phyloP scores from a whole-genome alignment of 192 early-diverging fungal genomes.

The Fimicolochytrium jonesii region DNA sequence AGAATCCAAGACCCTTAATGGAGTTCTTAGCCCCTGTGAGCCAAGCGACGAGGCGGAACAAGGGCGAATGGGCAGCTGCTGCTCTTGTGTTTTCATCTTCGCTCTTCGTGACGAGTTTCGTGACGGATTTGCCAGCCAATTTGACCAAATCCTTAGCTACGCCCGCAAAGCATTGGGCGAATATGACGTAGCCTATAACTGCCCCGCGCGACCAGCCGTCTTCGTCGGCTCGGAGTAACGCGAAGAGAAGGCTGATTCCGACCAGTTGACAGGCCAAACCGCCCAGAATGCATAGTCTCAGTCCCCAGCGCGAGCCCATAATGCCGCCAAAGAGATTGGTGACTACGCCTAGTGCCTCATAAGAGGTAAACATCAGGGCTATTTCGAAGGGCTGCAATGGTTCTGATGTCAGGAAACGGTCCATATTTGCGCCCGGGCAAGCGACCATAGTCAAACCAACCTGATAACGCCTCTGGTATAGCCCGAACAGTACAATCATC shows the following conservation, averaged over 20 bases:
- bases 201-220: conserved; percentile 22
- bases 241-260: conserved; percentile 38
- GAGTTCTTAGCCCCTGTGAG: conserved; percentile 48
- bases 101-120: conserved; percentile 38
- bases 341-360: conserved; percentile 41
- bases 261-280: conserved; percentile 37
- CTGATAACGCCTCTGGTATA: conserved; percentile 29
- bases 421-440: neutral
- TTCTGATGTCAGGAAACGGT: too few species aligned
- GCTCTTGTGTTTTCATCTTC: neutral
- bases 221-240: conserved; percentile 2
- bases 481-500: conserved; percentile 42
- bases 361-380: conserved; percentile 42
- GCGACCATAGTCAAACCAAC: neutral
- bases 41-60: conserved; percentile 43
- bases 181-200: conserved; percentile 33
- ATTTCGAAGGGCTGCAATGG: conserved; percentile 35
- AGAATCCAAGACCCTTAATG: conserved; percentile 46
- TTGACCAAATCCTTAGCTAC: conserved; percentile 49
- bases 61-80: conserved; percentile 6
- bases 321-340: conserved; percentile 46
- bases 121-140: conserved; percentile 40
- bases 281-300: conserved; percentile 27
- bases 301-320: conserved; percentile 34
- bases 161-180: conserved; percentile 40